A percentile compares a stretch with the other conserved stretches of the same genome.
phyloP scores from a whole-genome alignment of 176 grass and related monocot species.

The Elaeis guineensis region DNA sequence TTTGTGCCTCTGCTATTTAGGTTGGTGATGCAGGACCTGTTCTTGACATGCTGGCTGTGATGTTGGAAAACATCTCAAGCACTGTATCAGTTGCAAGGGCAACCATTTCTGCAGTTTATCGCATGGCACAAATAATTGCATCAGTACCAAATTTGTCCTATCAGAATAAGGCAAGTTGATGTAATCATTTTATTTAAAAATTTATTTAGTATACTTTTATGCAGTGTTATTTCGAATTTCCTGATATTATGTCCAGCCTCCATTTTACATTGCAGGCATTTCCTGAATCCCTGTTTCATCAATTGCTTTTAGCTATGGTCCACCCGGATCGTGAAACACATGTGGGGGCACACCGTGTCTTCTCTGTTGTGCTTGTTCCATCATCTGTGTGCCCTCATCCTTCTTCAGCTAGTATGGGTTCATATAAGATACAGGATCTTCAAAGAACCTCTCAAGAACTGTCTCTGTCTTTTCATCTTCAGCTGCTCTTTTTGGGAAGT shows the following conservation, averaged over 20 bases:
- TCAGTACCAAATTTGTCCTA: conserved; percentile 67
- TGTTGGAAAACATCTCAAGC: conserved; percentile 72
- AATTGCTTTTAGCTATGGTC: conserved; percentile 73
- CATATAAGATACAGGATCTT: conserved; percentile 33
- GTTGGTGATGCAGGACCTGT: conserved; percentile 92
- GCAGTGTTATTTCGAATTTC: background rate
- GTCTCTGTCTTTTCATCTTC: conserved; percentile 96
- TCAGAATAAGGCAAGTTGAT: conserved; percentile 65
- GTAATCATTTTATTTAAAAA: background rate
- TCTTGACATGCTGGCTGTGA: conserved; percentile 80
- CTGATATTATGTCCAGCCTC: background rate
- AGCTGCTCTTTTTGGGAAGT: conserved; percentile 87
- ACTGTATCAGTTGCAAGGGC: conserved; percentile 50
- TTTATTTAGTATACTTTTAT: conserved; percentile 6
- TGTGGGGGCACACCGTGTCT: conserved; percentile 74
- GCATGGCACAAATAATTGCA: conserved; percentile 78
- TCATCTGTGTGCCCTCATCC: conserved; percentile 69
- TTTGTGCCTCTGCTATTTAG: conserved; percentile 36
- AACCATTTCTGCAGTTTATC: conserved; percentile 74
- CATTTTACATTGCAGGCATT: conserved; percentile 49
- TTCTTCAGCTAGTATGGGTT: conserved; percentile 20
- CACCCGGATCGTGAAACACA: conserved; percentile 79
- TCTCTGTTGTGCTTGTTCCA: conserved; percentile 91
- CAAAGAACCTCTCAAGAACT: conserved; percentile 66
- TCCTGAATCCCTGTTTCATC: conserved; percentile 92